Conservation (phyloP, 805 yeast species). For the Teunomyces pallodes region DNA sequence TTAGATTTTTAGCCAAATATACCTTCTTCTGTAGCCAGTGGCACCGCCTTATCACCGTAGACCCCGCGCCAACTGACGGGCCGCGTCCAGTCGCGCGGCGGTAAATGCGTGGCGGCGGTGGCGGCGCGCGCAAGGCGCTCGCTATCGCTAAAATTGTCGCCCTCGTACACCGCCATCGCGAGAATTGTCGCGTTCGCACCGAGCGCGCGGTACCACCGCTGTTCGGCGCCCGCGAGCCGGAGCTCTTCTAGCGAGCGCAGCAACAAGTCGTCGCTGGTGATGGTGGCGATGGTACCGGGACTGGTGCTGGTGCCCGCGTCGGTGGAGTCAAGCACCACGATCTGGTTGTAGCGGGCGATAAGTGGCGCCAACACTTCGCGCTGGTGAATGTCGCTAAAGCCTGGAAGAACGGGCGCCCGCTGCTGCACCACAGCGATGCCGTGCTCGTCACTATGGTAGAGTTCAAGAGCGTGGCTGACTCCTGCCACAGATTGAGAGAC, state of each 20-base stretch:
- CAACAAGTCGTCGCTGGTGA: slow-evolving; percentile 29
- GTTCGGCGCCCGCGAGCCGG: slow-evolving; percentile 13
- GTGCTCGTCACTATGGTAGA: slow-evolving; percentile 44
- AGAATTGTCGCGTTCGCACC: slow-evolving; percentile 18
- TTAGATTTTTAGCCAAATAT: slow-evolving; percentile 48
- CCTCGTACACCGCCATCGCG: slow-evolving; percentile 73
- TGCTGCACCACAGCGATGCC: slow-evolving; percentile 68
- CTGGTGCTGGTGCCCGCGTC: slow-evolving; percentile 55
- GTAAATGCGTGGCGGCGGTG: slow-evolving; percentile 18
- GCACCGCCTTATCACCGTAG: slow-evolving; percentile 71
- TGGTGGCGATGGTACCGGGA: slow-evolving; percentile 23
- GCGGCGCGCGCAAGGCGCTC: slow-evolving; percentile 43
- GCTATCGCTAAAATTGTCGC: slow-evolving; percentile 82
- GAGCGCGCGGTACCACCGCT: slow-evolving; percentile 10
- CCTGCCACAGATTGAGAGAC: slow-evolving; percentile 20
- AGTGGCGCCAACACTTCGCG: slow-evolving; percentile 51
- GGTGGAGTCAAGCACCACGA: slow-evolving; percentile 67
- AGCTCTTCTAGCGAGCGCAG: slow-evolving; percentile 29
- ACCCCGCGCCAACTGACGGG: slow-evolving; percentile 86
- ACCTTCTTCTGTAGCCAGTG: slow-evolving; percentile 73
- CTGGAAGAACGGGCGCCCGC: slow-evolving; percentile 80
- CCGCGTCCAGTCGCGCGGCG: slow-evolving; percentile 33
- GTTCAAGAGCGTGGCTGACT: slow-evolving; percentile 63
- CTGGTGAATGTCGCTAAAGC: slow-evolving; percentile 50
- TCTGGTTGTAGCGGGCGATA: slow-evolving; percentile 41